Base-by-base conservation (phyloP, 78 protist genomes). In the Mantamonas sphyraenae region DNA sequence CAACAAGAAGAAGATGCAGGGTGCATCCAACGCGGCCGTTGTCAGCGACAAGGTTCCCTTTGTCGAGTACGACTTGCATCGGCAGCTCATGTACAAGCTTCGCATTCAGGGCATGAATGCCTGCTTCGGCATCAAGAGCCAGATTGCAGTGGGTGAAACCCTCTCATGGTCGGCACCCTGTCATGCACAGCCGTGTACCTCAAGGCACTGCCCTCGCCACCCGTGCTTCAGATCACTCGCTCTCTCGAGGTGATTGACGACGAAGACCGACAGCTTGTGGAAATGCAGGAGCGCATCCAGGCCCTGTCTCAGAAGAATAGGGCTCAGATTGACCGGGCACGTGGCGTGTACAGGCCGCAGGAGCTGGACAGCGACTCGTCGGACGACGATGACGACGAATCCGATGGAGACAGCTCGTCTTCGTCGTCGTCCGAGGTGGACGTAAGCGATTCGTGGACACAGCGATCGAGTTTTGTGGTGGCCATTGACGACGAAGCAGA, bases 21-120 rank as follows among this genome's bases (percentile, higher is more conserved):
- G 86, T 19, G 90, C 77, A 51, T 14, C 67, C 1, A 84, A 60
- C 56, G 90, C 91, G 22, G 67, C 67, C 53, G 79, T 71, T 12
- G 64, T 89, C 30, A 69, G 77, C 20, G 86, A 84, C 30, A 51
- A 70, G 7, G 61, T 89, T 8, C 94, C 94, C 20, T 89, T 89
- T 58, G 69, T 85, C n/a, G 91, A 89, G 70, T 83, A 89, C 82
- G 88, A 89, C 43, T 33, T 89, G 22, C 80, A 89, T 76, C 68
- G 73, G 24, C 94, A 89, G 58, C 60, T 89, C 16, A 62, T 81
- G 74, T 65, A 83, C 80, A 85, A 85, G 55, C 59, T 89, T 4
- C 1, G 34, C n/a, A 38, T 76, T 28, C 61, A 67, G 22, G 90
- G 90, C 22, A 79, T 85, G 90, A 85, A 86, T 58, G 91, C 91